Evolutionary conservation across 2,329 filamentous ascomycete species (phyloP).

Genomic region (Pseudogymnoascus sp.): DNA sequence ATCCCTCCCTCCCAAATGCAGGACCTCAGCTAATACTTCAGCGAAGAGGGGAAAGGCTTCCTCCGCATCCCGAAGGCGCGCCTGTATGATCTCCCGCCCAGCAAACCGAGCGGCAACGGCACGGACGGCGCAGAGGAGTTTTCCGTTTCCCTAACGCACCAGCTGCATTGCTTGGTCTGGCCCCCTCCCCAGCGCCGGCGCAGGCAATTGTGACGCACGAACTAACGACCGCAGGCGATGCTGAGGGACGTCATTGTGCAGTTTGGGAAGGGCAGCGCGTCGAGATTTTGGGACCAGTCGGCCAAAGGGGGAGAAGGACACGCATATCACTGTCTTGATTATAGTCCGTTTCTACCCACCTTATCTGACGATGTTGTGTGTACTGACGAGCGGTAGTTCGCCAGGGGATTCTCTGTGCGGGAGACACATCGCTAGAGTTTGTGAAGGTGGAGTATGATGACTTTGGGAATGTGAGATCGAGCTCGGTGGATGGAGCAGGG

Average conservation of each 20-base stretch:
- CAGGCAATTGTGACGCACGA: not conserved
- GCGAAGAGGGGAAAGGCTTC: slow-evolving; percentile 23
- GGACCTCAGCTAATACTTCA: slow-evolving; percentile 11
- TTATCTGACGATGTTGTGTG: not conserved
- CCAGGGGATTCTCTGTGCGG: slow-evolving; percentile 25
- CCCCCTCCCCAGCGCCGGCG: not conserved
- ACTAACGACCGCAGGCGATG: slow-evolving; percentile 16
- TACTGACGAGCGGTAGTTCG: slow-evolving; percentile 16
- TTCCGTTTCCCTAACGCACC: slow-evolving; percentile 25
- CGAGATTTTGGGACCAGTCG: slow-evolving; percentile 12
- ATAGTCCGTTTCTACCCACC: slow-evolving; percentile 18
- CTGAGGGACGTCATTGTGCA: slow-evolving; percentile 25
- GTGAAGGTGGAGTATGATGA: slow-evolving; percentile 16
- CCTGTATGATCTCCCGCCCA: slow-evolving; percentile 24
- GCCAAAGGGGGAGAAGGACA: slow-evolving; percentile 24
- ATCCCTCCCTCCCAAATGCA: not conserved
- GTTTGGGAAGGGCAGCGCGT: slow-evolving; percentile 24
- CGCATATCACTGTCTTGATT: slow-evolving; percentile 28
- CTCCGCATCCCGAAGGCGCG: slow-evolving; percentile 23
- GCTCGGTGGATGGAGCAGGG: slow-evolving; percentile 23
- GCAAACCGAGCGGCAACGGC: slow-evolving; percentile 20
- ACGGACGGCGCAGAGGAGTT: slow-evolving; percentile 22
- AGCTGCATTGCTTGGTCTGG: slow-evolving; percentile 24
- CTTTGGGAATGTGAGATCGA: slow-evolving; percentile 18
- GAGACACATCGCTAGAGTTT: slow-evolving; percentile 27